Evolutionary conservation across 345 rosid genomes (phyloP).

Genomic region (Passiflora organensis): DNA sequence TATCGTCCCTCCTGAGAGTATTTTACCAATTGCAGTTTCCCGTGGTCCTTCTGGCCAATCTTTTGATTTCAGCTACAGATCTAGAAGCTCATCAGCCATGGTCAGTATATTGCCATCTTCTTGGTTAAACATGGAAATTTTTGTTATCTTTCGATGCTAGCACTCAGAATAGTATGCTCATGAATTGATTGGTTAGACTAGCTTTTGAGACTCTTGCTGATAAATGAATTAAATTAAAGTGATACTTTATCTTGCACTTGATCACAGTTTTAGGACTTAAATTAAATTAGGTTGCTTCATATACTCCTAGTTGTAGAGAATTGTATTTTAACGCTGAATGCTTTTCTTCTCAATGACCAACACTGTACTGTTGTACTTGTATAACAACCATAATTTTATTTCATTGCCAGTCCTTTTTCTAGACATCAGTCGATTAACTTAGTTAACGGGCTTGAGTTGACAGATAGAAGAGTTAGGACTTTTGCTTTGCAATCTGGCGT

Average conservation of each 20-base stretch:
- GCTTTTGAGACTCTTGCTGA: not conserved
- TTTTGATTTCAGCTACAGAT: conserved; percentile 83
- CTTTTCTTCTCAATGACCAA: no score
- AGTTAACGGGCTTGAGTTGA: conserved; percentile 15
- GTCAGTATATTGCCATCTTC: conserved; percentile 30
- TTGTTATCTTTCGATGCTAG: not conserved
- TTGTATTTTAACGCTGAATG: no score
- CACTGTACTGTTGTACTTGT: no score
- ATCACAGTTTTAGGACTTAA: no score
- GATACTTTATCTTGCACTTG: no score
- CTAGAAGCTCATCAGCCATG: conserved; percentile 60
- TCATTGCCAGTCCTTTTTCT: not conserved
- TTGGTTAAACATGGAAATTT: no score
- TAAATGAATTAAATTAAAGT: no score
- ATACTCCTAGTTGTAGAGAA: no score
- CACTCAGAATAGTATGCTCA: not conserved
- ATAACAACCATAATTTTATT: not conserved
- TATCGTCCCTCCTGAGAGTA: conserved; percentile 76
- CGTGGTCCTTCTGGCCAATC: conserved; percentile 73
- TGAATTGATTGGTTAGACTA: no score
- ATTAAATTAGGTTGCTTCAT: no score
- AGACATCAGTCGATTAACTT: conserved; percentile 6
- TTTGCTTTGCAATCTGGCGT: conserved; percentile 71
- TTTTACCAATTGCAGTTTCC: conserved; percentile 75
- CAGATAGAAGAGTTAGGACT: conserved; percentile 88